Evolutionary conservation across 345 rosid species (phyloP), one percentile per base, ranked within the genome.

Genomic region (Schrenkiella parvula): DNA sequence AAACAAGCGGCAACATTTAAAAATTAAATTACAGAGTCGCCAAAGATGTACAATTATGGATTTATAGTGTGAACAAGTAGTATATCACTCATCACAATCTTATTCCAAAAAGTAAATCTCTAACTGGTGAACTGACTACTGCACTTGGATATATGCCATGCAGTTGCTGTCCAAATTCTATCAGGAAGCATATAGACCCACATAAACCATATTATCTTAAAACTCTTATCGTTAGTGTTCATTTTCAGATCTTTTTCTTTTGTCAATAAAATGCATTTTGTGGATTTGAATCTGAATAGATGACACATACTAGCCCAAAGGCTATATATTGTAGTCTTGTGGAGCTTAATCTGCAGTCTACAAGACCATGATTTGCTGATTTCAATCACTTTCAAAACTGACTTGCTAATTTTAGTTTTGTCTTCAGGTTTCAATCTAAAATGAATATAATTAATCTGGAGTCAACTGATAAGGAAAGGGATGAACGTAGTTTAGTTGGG

Each of bases 401-500:
- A 41, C 48, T 38, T 8, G 13, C 46, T 37, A 35, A 37, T 58
- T 39, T 54, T 11, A 23, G 4, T 8, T 1, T 61, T 59, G 14
- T 14, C 22, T 37, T 21, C 12, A 13, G 44, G 28, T 58, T 21
- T 58, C 29, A 58, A 35, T 37, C 6, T 35, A 39, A 25, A 39
- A 39, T 2, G 6, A 8, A 23, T 39, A 60, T 23, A 25, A 41
- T 23, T 39, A 39, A 61, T 18, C 22, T n/a, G 5, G 64, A 58
- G 47, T 46, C 57, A 64, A 64, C 31, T 47, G 32, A 47, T 64
- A 64, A 46, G 34, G 43, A 63, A 12, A 63, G 35, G 68, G 29
- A 43, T 63, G 43, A 66, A 23, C 32, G 37, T 51, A 8, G 34
- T 50, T 66, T 37, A 66, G 71, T 66, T 35, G 78, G 62, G 19